A percentile compares a stretch with the other conserved stretches of the same genome.
Evolutionary conservation across 83 land plant genomes (phyloP).

Genomic region (Larix sibirica): DNA sequence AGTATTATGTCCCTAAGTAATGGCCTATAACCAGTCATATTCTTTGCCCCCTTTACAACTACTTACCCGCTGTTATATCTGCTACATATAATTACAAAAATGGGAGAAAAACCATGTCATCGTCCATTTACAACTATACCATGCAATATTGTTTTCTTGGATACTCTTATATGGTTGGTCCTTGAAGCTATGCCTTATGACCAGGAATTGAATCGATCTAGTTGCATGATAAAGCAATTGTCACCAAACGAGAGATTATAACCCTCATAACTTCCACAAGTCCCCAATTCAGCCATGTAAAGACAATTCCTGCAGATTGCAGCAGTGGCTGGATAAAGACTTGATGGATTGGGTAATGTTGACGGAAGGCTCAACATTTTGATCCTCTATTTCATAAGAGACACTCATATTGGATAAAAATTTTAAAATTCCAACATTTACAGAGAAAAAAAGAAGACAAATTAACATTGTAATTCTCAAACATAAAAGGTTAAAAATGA

Average conservation of each 20-base stretch:
- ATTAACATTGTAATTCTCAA: constrained; percentile 27
- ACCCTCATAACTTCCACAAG: constrained; percentile 14
- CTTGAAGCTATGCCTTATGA: too few relatives aligned
- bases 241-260: constrained; percentile 24
- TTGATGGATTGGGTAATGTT: constrained; percentile 27
- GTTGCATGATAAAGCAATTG: constrained; percentile 23
- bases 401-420: constrained; percentile 21
- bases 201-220: constrained; percentile 21
- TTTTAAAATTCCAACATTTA: neutral
- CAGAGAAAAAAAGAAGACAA: constrained; percentile 37
- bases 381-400: constrained; percentile 29
- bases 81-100: neutral
- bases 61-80: too few relatives aligned
- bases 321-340: constrained; percentile 21
- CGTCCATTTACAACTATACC: too few relatives aligned
- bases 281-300: constrained; percentile 25
- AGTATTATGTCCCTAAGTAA: too few relatives aligned
- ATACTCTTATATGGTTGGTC: too few relatives aligned
- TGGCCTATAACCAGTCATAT: too few relatives aligned
- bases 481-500: constrained; percentile 65
- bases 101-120: constrained; percentile 32
- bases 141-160: too few relatives aligned
- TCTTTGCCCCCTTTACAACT: too few relatives aligned
- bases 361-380: constrained; percentile 21
- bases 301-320: constrained; percentile 20